phyloP scores from a whole-genome alignment of 2,329 filamentous ascomycete species.

The Ophiosphaerella korrae region DNA sequence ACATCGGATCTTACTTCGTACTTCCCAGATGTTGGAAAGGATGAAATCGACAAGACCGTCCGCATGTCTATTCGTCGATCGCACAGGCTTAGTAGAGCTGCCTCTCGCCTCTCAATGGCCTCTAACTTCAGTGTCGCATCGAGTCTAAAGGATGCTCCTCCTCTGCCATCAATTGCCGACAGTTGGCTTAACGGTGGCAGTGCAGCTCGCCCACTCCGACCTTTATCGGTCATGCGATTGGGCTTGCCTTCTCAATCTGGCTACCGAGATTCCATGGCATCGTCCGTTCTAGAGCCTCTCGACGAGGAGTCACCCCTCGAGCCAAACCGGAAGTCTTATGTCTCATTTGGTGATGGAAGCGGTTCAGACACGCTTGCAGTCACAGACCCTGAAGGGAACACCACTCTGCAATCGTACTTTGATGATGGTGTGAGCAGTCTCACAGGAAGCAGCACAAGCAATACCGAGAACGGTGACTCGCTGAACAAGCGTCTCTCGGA shows the following conservation, averaged over 20 bases:
- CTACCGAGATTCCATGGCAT: slow-evolving; percentile 87
- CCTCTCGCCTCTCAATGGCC: slow-evolving; percentile 89
- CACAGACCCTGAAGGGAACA: slow-evolving; percentile 77
- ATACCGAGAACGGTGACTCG: slow-evolving; percentile 67
- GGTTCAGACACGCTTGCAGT: slow-evolving; percentile 72
- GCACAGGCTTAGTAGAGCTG: slow-evolving; percentile 86
- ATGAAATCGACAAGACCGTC: slow-evolving; percentile 94
- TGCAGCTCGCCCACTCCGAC: slow-evolving; percentile 57
- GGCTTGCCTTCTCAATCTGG: slow-evolving; percentile 62
- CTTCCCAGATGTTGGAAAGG: slow-evolving; percentile 92
- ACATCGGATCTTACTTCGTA: slow-evolving; percentile 95
- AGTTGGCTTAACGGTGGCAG: slow-evolving; percentile 74
- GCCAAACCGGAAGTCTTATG: slow-evolving; percentile 91
- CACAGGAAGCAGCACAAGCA: slow-evolving; percentile 67
- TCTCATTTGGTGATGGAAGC: slow-evolving; percentile 79
- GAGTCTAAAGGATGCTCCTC: slow-evolving; percentile 88
- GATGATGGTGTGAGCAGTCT: slow-evolving; percentile 79
- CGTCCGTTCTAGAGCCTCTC: slow-evolving; percentile 84
- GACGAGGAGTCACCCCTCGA: slow-evolving; percentile 89
- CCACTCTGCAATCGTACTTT: slow-evolving; percentile 75
- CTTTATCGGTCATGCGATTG: slow-evolving; percentile 65
- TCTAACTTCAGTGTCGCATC: slow-evolving; percentile 94
- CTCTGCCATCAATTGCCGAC: slow-evolving; percentile 93
- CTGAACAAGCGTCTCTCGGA: slow-evolving; percentile 82
- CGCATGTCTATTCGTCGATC: slow-evolving; percentile 90